phyloP scores from a whole-genome alignment of 129 eudicot genomes.

The Chrysanthemum seticuspe region DNA sequence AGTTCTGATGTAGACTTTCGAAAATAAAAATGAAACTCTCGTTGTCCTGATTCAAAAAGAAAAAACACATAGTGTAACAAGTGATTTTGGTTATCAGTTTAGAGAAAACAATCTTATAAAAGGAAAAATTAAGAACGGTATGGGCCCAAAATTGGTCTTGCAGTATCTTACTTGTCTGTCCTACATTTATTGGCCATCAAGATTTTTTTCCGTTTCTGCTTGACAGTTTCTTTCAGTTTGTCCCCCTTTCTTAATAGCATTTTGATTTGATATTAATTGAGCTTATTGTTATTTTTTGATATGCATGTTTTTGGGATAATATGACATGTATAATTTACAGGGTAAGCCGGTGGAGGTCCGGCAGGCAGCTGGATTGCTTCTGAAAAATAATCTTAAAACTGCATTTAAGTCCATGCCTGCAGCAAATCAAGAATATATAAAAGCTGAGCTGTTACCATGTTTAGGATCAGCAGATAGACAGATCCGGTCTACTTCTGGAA shows the following conservation, averaged over 20 bases:
- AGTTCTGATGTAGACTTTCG: too few species aligned
- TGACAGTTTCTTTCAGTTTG: not conserved
- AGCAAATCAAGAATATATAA: slow-evolving; percentile 78
- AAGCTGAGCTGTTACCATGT: slow-evolving; percentile 82
- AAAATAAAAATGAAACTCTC: too few species aligned
- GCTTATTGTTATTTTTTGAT: slow-evolving; percentile 22
- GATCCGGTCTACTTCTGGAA: slow-evolving; percentile 89
- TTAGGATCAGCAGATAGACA: slow-evolving; percentile 80
- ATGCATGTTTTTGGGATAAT: slow-evolving; percentile 22
- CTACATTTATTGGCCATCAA: too few species aligned
- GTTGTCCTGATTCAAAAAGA: too few species aligned
- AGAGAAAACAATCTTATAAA: too few species aligned
- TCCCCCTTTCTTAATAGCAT: not conserved
- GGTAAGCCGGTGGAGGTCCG: slow-evolving; percentile 85
- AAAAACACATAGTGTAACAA: too few species aligned
- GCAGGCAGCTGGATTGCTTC: slow-evolving; percentile 97
- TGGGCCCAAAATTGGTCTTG: too few species aligned
- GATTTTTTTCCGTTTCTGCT: too few species aligned
- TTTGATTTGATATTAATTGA: slow-evolving; percentile 6
- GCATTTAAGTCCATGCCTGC: slow-evolving; percentile 64
- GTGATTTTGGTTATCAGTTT: too few species aligned
- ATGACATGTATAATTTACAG: slow-evolving; percentile 41
- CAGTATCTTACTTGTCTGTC: too few species aligned
- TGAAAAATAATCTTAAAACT: slow-evolving; percentile 79
- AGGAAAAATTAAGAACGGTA: too few species aligned